Evolutionary conservation across 805 yeast genomes (phyloP).

Genomic region (Saturnispora saitoi): DNA sequence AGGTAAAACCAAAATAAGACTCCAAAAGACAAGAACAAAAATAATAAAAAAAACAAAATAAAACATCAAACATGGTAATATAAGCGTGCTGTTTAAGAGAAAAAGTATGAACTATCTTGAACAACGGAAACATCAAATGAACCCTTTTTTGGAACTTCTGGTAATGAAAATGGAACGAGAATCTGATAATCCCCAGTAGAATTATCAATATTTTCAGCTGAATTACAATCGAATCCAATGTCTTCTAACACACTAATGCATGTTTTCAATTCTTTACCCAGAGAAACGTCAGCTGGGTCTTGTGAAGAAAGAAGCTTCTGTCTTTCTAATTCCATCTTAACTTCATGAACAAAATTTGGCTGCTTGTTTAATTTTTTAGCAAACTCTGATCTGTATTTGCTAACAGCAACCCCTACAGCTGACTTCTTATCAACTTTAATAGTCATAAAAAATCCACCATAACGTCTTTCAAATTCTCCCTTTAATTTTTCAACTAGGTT

Average conservation of each 20-base stretch:
- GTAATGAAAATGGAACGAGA: constrained; percentile 61
- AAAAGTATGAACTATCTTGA: constrained; percentile 72
- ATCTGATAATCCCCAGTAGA: constrained; percentile 30
- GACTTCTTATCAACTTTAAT: constrained; percentile 45
- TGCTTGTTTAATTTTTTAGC: constrained; percentile 43
- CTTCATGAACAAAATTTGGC: constrained; percentile 63
- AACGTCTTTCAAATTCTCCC: constrained; percentile 75
- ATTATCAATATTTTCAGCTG: constrained; percentile 13
- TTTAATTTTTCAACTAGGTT: constrained; percentile 64
- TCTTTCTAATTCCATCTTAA: constrained; percentile 60
- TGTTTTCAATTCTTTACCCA: constrained; percentile 54
- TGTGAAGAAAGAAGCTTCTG: constrained; percentile 43
- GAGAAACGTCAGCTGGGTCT: constrained; percentile 38
- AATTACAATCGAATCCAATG: constrained; percentile 15
- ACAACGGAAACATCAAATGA: constrained; percentile 72
- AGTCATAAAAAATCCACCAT: constrained; percentile 58
- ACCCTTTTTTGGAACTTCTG: constrained; percentile 72
- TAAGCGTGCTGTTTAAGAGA: constrained; percentile 26
- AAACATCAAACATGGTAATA: neutral
- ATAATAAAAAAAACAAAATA: neutral
- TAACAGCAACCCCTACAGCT: constrained; percentile 43
- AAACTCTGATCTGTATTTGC: constrained; percentile 39
- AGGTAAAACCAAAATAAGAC: neutral
- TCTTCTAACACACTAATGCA: constrained; percentile 51
- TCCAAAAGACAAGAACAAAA: neutral